Evolutionary conservation across 2,329 filamentous ascomycete species (phyloP).

Genomic region (Colletotrichum musae): DNA sequence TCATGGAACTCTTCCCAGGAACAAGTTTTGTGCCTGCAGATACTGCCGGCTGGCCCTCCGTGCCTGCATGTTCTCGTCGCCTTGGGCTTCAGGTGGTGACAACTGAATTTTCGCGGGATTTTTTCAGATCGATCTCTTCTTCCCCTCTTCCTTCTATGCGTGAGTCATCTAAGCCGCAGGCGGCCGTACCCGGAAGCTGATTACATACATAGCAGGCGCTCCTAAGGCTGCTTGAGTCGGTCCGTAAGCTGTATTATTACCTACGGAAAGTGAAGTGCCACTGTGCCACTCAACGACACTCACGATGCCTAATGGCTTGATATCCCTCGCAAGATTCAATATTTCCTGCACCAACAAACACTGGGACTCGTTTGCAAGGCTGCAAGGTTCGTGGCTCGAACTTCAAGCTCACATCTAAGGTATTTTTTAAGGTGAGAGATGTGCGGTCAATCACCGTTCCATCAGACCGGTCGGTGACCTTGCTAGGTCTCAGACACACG

Average conservation of each 20-base stretch:
- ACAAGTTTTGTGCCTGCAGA: constrained; percentile 32
- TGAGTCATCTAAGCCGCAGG: constrained; percentile 20
- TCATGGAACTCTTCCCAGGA: constrained; percentile 6
- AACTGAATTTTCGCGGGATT: constrained; percentile 11
- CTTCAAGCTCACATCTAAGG: constrained; percentile 34
- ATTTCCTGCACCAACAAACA: background rate
- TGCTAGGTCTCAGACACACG: constrained; percentile 20
- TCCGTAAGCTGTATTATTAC: background rate
- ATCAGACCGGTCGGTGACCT: constrained; percentile 17
- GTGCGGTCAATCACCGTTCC: constrained; percentile 30
- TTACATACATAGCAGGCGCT: background rate
- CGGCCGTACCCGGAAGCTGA: background rate
- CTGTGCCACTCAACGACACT: no score
- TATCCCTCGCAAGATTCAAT: background rate
- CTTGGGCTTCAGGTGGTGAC: constrained; percentile 11
- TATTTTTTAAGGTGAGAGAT: constrained; percentile 35
- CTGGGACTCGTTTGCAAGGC: constrained; percentile 10
- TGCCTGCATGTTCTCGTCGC: constrained; percentile 19
- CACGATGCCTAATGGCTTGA: background rate
- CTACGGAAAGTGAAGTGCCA: no score
- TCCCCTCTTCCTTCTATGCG: background rate
- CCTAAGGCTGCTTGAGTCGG: background rate
- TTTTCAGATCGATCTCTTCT: constrained; percentile 12
- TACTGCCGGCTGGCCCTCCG: constrained; percentile 2
- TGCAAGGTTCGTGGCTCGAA: constrained; percentile 13